These are phyloP conservation scores for Xylariales sp. DNA, from an alignment of 2,329 filamentous ascomycete species.

Conservation along the genomic window DNA sequence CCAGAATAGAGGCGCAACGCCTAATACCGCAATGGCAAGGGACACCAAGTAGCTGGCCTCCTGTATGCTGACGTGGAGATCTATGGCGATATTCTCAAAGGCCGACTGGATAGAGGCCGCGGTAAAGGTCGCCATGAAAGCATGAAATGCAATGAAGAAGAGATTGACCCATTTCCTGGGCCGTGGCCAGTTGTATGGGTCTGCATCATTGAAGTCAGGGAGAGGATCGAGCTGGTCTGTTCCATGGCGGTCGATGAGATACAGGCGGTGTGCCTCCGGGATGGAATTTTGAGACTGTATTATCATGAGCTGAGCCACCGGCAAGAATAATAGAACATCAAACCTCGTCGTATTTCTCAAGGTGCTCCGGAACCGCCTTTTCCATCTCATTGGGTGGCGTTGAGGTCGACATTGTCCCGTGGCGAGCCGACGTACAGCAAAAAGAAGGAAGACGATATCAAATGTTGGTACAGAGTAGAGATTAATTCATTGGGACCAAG, in stretches of 20 bases:
- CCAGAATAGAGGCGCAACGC: conserved; percentile 33
- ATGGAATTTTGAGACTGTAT: conserved; percentile 28
- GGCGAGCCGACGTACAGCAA: background rate
- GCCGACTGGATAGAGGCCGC: conserved; percentile 29
- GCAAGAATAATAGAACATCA: background rate
- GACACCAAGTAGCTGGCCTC: conserved; percentile 32
- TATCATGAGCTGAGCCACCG: background rate
- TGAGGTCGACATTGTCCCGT: conserved; percentile 13
- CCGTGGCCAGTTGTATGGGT: conserved; percentile 33
- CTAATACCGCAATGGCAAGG: conserved; percentile 29
- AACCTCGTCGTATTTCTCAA: conserved; percentile 16
- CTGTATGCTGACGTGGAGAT: conserved; percentile 30
- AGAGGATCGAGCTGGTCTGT: conserved; percentile 30
- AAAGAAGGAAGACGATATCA: background rate
- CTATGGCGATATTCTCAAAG: conserved; percentile 29
- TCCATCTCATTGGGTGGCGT: background rate
- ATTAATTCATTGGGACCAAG: background rate
- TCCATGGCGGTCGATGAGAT: conserved; percentile 31
- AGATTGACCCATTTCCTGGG: conserved; percentile 33
- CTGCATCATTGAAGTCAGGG: conserved; percentile 29
- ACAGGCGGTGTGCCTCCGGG: conserved; percentile 30
- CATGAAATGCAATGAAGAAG: conserved; percentile 31
- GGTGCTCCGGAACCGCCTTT: conserved; percentile 10
- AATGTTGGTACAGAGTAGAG: background rate
- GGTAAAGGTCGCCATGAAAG: conserved; percentile 33